Evolutionary conservation across 1,139 yeast genomes (phyloP).

Genomic region (Hemisphaericaspora xylanilytica): DNA sequence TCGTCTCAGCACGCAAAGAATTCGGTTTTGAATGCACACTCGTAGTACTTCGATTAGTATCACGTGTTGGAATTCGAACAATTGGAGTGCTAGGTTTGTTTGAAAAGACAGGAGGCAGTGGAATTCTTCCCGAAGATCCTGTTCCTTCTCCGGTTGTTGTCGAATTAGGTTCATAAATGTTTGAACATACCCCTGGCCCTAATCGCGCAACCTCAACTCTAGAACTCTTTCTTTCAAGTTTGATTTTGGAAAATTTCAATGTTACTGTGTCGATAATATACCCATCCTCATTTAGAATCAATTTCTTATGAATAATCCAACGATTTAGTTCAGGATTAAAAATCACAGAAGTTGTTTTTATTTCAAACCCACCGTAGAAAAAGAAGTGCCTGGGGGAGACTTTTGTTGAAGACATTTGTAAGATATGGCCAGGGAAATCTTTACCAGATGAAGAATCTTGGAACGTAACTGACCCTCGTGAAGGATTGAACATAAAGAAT

Average conservation of each 20-base stretch:
- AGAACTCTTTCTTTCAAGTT: conserved; percentile 19
- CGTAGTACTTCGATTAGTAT: neutral
- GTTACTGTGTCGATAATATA: conserved; percentile 36
- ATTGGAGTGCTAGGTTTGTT: conserved; percentile 3
- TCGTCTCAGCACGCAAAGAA: neutral
- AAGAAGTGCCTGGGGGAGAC: conserved; percentile 38
- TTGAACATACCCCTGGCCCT: conserved; percentile 21
- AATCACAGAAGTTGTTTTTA: conserved; percentile 23
- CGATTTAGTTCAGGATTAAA: conserved; percentile 26
- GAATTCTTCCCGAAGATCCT: conserved; percentile 11
- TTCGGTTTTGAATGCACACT: neutral
- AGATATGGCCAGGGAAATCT: conserved; percentile 30
- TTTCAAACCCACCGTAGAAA: conserved; percentile 42
- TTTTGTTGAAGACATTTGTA: conserved; percentile 28
- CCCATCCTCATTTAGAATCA: conserved; percentile 36
- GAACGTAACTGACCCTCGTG: conserved; percentile 32
- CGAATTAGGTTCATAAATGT: conserved; percentile 9
- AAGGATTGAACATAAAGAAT: conserved; percentile 31
- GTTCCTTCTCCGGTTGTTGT: neutral
- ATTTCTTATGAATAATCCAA: conserved; percentile 37
- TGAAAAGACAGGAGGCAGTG: conserved; percentile 23
- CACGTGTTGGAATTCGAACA: neutral
- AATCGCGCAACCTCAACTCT: conserved; percentile 22
- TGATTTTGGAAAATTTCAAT: conserved; percentile 30
- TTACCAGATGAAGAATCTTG: conserved; percentile 24